Evolutionary conservation across 2,329 filamentous ascomycete species (phyloP).

Genomic region (Mycocentrospora acerina): DNA sequence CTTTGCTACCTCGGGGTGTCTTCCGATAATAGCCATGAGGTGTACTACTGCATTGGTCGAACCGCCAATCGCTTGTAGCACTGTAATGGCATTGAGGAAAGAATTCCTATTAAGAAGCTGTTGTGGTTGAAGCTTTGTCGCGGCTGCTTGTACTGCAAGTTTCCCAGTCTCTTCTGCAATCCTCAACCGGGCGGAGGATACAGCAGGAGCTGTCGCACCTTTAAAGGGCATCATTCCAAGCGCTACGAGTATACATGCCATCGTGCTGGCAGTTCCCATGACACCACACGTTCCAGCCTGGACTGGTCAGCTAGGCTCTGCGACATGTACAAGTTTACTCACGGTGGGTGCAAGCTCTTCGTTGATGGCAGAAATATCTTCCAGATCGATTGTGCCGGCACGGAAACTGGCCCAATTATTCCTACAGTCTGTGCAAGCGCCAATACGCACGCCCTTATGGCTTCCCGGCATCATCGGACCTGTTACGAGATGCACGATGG

Average conservation of each 20-base stretch:
- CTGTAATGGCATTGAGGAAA: conserved; percentile 50
- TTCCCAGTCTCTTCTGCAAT: conserved; percentile 58
- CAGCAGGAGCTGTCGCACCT: conserved; percentile 56
- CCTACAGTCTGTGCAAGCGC: conserved; percentile 73
- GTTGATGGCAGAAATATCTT: conserved; percentile 70
- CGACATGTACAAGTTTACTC: conserved; percentile 21
- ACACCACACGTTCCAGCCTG: conserved; percentile 57
- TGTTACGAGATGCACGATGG: conserved; percentile 67
- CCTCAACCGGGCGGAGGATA: conserved; percentile 53
- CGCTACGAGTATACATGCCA: conserved; percentile 56
- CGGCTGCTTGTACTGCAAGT: conserved; percentile 49
- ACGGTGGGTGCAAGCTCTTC: conserved; percentile 72
- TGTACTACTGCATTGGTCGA: conserved; percentile 49
- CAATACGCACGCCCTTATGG: conserved; percentile 63
- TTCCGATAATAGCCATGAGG: conserved; percentile 50
- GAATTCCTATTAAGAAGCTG: conserved; percentile 50
- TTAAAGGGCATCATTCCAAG: conserved; percentile 56
- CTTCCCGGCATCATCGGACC: conserved; percentile 76
- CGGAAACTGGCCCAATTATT: conserved; percentile 72
- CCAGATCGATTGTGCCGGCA: conserved; percentile 66
- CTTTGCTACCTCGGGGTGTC: conserved; percentile 61
- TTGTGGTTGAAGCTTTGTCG: conserved; percentile 46
- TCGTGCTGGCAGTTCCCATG: conserved; percentile 60
- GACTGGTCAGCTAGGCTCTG: background rate
- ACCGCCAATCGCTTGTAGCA: conserved; percentile 49